A percentile compares a stretch with the other conserved stretches of the same genome.
These are phyloP conservation scores for Torulaspora quercuum DNA, from an alignment of 805 yeast species.

Conservation along the genomic window DNA sequence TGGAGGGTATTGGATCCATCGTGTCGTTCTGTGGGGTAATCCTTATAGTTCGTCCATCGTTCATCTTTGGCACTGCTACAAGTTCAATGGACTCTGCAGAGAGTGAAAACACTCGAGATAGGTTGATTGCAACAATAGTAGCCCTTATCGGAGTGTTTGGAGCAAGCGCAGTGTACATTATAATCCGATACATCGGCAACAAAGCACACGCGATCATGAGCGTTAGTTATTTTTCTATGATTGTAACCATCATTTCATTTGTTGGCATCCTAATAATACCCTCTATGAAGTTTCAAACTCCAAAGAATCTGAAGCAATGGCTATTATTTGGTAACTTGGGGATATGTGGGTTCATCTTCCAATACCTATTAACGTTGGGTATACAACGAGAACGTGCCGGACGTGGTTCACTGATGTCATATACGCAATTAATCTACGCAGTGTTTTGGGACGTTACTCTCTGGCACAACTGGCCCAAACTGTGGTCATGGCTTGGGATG, in stretches of 20 bases:
- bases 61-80: constrained; percentile 49
- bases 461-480: constrained; percentile 71
- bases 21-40: constrained; percentile 73
- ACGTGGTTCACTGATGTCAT: constrained; percentile 68
- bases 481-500: constrained; percentile 68
- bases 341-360: constrained; percentile 77
- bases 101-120: constrained; percentile 48
- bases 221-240: constrained; percentile 70
- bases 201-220: constrained; percentile 76
- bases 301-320: constrained; percentile 67
- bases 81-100: constrained; percentile 37
- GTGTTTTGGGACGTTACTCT: constrained; percentile 66
- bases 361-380: constrained; percentile 74
- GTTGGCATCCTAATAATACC: constrained; percentile 55
- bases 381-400: constrained; percentile 78
- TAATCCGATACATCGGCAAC: constrained; percentile 70
- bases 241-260: constrained; percentile 53
- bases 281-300: constrained; percentile 55
- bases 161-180: constrained; percentile 64
- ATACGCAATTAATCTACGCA: constrained; percentile 76
- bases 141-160: constrained; percentile 69
- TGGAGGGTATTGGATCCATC: constrained; percentile 67
- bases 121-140: constrained; percentile 60
- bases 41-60: constrained; percentile 76
- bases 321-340: constrained; percentile 58